These are phyloP conservation scores for Ilex asprella DNA, from an alignment of 257 asterid genomes.

Conservation along the genomic window DNA sequence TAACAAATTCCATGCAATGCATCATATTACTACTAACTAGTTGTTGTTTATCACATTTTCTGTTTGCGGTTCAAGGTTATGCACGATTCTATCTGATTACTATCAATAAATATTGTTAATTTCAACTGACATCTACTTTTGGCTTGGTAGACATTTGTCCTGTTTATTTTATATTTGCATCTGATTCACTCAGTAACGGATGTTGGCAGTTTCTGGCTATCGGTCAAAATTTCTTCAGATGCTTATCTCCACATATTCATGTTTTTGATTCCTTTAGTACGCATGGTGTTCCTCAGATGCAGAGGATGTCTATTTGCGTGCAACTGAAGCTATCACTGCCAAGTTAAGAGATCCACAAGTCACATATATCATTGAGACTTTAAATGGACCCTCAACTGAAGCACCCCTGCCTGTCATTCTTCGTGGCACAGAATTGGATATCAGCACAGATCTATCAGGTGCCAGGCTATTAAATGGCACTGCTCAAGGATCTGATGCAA, in stretches of 20 bases:
- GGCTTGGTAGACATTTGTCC: too few relatives aligned
- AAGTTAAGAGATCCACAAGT: constrained; percentile 70
- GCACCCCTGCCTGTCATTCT: constrained; percentile 48
- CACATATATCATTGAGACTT: constrained; percentile 66
- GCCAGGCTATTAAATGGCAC: constrained; percentile 33
- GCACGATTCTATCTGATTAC: too few relatives aligned
- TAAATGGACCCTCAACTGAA: constrained; percentile 33
- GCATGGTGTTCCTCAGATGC: constrained; percentile 37
- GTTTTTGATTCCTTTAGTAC: constrained; percentile 12
- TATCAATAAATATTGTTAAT: too few relatives aligned
- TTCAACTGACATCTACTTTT: too few relatives aligned
- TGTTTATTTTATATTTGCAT: too few relatives aligned
- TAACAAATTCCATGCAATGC: too few relatives aligned
- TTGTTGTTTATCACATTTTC: too few relatives aligned
- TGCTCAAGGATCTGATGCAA: constrained; percentile 34
- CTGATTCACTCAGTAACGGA: too few relatives aligned
- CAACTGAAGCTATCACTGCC: constrained; percentile 49
- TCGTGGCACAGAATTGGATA: constrained; percentile 52
- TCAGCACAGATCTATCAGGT: constrained; percentile 38
- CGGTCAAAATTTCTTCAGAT: not conserved
- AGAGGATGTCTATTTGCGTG: constrained; percentile 48
- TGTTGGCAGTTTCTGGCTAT: too few relatives aligned
- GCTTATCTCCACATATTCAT: constrained; percentile 2
- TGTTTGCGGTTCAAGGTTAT: too few relatives aligned
- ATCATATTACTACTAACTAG: too few relatives aligned